Percentiles rank a stretch among this genome's conserved stretches.
Evolutionary conservation across 768 basidiomycete genomes (phyloP).

Genomic region (Tephrocybe sp.): DNA sequence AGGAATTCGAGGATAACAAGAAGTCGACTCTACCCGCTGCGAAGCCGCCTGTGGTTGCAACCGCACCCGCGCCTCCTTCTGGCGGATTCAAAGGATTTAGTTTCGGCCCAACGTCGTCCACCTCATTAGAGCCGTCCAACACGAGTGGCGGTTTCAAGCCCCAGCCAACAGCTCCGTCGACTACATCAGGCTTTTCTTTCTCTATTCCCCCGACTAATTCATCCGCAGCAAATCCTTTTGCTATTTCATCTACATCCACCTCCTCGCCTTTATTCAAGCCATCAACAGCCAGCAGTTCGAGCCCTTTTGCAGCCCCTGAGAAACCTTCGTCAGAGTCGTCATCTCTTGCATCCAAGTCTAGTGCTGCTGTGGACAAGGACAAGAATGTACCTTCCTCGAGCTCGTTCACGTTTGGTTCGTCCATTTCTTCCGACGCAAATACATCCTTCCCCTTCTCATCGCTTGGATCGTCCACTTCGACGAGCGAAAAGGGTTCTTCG

Average conservation of each 20-base stretch:
- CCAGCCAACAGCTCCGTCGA: slow-evolving; percentile 2
- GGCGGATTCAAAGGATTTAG: slow-evolving; percentile 25
- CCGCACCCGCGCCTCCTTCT: slow-evolving; percentile 22
- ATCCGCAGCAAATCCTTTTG: slow-evolving; percentile 1
- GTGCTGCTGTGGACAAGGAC: neutral
- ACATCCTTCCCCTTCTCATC: neutral
- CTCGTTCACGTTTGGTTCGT: slow-evolving; percentile 1
- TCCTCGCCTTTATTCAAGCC: neutral
- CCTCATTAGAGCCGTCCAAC: neutral
- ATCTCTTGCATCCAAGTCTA: neutral
- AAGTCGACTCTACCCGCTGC: slow-evolving; percentile 8
- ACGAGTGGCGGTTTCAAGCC: slow-evolving; percentile 2
- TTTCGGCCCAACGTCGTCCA: slow-evolving; percentile 18
- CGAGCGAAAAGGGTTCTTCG: neutral
- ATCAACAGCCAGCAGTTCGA: neutral
- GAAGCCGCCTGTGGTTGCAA: slow-evolving; percentile 23
- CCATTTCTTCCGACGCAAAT: neutral
- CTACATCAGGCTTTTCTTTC: slow-evolving; percentile 12
- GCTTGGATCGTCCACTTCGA: neutral
- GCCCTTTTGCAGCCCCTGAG: neutral
- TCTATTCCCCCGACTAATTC: neutral
- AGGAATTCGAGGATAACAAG: slow-evolving; percentile 46
- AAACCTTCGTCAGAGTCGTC: neutral
- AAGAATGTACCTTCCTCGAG: neutral
- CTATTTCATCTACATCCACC: neutral